These are phyloP conservation scores for Solanum chmielewskii DNA, from an alignment of 257 asterid genomes.

Conservation along the genomic window DNA sequence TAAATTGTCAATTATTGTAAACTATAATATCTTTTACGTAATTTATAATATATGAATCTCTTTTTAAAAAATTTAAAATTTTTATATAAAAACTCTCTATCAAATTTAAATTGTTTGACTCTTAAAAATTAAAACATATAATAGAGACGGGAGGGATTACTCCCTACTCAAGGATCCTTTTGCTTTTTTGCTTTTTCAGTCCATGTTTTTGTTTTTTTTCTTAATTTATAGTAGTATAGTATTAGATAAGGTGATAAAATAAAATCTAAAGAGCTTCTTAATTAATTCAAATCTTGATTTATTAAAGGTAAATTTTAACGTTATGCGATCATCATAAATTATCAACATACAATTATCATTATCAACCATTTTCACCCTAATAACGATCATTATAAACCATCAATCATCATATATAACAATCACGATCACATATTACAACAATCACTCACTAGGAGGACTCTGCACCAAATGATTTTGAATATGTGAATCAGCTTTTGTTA, in stretches of 20 bases:
- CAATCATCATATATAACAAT: background rate
- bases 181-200: background rate
- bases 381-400: fast-evolving
- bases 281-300: background rate
- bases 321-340: too few relatives aligned
- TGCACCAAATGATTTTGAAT: background rate
- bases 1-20: too few relatives aligned
- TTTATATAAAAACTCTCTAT: too few relatives aligned
- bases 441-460: background rate
- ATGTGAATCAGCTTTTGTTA: background rate
- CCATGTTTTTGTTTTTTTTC: background rate
- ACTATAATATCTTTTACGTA: too few relatives aligned
- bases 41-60: too few relatives aligned
- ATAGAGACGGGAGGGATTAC: too few relatives aligned
- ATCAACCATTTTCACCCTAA: background rate
- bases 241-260: background rate
- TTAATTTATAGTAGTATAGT: background rate
- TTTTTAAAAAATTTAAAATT: too few relatives aligned
- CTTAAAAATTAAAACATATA: too few relatives aligned
- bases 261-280: background rate
- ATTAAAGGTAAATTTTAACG: too few relatives aligned
- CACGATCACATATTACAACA: fast-evolving
- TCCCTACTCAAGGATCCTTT: background rate
- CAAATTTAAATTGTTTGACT: fast-evolving
- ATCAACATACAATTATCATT: fast-evolving